A percentile compares a stretch with the other conserved stretches of the same genome.
Conservation (phyloP, 2,329 filamentous ascomycete genomes). For the Acephala macrosclerotiorum region DNA sequence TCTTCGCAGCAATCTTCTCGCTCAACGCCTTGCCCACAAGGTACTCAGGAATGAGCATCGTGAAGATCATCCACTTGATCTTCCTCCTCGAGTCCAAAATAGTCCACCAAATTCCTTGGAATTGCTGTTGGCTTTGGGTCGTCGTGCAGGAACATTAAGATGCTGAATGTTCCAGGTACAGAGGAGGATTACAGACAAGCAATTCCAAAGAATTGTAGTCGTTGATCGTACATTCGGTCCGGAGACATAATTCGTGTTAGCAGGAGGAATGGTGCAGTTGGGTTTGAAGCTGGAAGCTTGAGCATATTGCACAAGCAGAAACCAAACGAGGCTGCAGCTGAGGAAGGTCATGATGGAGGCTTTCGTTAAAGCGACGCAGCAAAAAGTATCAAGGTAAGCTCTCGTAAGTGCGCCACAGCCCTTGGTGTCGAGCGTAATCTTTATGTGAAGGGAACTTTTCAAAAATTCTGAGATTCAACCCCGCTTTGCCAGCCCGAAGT, state of each 20-base stretch:
- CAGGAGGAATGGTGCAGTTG: slow-evolving; percentile 33
- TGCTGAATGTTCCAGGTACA: slow-evolving; percentile 36
- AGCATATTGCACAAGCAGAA: neutral
- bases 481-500: neutral
- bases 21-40: neutral
- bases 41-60: slow-evolving; percentile 10
- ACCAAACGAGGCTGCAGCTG: neutral
- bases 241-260: slow-evolving; percentile 27
- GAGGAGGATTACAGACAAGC: slow-evolving; percentile 28
- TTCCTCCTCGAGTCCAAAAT: slow-evolving; percentile 5
- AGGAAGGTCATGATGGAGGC: neutral
- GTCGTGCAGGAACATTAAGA: slow-evolving; percentile 29
- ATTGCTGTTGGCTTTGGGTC: neutral
- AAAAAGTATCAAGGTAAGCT: neutral
- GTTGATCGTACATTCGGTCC: slow-evolving; percentile 30
- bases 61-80: slow-evolving; percentile 13
- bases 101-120: slow-evolving; percentile 6
- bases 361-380: neutral
- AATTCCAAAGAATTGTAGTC: slow-evolving; percentile 34
- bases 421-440: neutral
- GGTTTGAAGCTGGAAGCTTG: slow-evolving; percentile 26
- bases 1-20: neutral
- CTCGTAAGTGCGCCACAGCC: neutral
- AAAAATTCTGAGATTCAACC: neutral
- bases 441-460: neutral